Evolutionary conservation across 805 yeast genomes (phyloP), one percentile per base, ranked within the genome.

Genomic region (Lipomyces sp.): DNA sequence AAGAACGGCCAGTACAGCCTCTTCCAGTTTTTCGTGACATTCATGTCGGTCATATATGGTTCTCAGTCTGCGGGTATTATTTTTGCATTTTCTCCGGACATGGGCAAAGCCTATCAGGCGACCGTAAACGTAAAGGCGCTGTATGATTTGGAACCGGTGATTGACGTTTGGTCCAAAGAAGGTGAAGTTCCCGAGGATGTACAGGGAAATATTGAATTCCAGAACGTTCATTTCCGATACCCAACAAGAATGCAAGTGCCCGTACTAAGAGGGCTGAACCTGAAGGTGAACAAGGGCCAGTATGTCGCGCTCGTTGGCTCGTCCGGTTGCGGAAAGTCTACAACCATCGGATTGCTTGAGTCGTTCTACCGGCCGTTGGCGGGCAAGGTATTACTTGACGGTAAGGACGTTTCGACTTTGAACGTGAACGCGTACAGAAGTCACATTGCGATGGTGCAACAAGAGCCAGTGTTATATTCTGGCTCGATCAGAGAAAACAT

Each of bases 291-390:
- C 6, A 83, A 90, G 2, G 95, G 95, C 6, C 68, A 81, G 60
- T 86, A 84, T 61, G 91, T 87, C 32, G 96, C 96, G 11, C 78
- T 88, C 59, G 96, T 88, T n/a, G 96, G 95, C 1, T 82, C 95
- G 91, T 2, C 82, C 86, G 16, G 96, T 2, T 60, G 65, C 21
- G 88, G 34, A 65, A 72, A 2, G 39, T 49, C 55, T 43, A 59
- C 62, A 0, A 73, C 82, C 6, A 71, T 80, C 3, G 82, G 79
- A 58, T 64, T 81, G 22, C 65, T 81, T 29, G 68, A 81, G 52
- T 67, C 82, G 22, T 76, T 79, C 47, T 80, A 80, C 62, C 73
- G 77, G 52, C 70, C 78, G 3, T 68, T 70, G 51, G 47, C 66
- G 10, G 84, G 84, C 6, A 63, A 68, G 41, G 78, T 80, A 7